Evolutionary conservation across 805 yeast species (phyloP).

Genomic region (Cyberlindnera saturnus): DNA sequence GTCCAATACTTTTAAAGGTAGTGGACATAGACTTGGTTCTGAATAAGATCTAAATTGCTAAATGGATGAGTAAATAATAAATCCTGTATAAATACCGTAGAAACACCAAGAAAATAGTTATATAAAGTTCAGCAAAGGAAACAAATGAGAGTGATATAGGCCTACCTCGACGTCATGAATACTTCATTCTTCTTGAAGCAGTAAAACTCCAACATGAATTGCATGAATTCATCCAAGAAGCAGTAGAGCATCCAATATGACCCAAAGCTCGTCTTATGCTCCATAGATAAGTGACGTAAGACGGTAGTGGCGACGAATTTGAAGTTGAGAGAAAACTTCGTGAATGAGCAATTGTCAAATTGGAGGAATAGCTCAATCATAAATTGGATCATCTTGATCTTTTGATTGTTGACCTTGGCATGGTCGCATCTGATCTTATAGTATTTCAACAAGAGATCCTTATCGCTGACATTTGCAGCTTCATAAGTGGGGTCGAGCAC

Average conservation of each 20-base stretch:
- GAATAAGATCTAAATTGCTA: background rate
- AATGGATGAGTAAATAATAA: too few relatives aligned
- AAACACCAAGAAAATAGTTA: too few relatives aligned
- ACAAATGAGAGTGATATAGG: too few relatives aligned
- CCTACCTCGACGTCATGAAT: too few relatives aligned
- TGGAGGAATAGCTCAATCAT: conserved; percentile 4
- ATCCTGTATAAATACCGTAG: too few relatives aligned
- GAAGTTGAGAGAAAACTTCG: conserved; percentile 8
- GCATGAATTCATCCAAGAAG: conserved; percentile 17
- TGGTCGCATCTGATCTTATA: conserved; percentile 2
- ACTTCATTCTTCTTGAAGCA: conserved; percentile 6
- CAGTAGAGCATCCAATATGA: conserved; percentile 18
- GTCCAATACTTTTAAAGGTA: conserved; percentile 26
- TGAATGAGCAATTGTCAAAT: conserved; percentile 3
- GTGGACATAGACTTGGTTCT: conserved; percentile 33
- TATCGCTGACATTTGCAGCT: background rate
- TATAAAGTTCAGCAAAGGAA: too few relatives aligned
- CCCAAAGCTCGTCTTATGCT: conserved; percentile 9
- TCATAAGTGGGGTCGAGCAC: conserved; percentile 2
- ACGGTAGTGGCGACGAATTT: conserved; percentile 12
- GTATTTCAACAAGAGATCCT: conserved; percentile 4
- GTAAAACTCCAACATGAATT: conserved; percentile 13
- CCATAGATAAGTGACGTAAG: conserved; percentile 10
- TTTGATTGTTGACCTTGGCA: conserved; percentile 1
- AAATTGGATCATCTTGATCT: conserved; percentile 9